Evolutionary conservation across 2,329 filamentous ascomycete genomes (phyloP), one percentile per base, ranked within the genome.

Genomic region (Periglandula ipomoeae): DNA sequence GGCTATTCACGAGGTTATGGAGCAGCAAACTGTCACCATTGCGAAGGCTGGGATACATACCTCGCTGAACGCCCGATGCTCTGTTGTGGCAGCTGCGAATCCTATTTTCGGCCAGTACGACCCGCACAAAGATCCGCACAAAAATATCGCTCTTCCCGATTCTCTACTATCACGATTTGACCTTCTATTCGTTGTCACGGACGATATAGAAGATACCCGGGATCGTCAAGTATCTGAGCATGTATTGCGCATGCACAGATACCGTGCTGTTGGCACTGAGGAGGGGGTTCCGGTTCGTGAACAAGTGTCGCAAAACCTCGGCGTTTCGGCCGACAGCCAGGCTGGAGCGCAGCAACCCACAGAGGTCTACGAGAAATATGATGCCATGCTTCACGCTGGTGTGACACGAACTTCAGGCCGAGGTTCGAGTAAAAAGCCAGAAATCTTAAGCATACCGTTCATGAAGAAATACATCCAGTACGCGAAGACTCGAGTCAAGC

Each of bases 391-490:
- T 38, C 93, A 98, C 62, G 87, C 89, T 9, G 93, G 93, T 52
- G 88, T 96, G 42, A 88, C 83, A 6, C 69, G 88, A 15, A 88
- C 84, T 4, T 76, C 83, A 11, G 85, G 86, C 9, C 80, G 88
- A 35, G 87, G 87, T 10, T 71, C 84, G 23, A 81, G 81, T 57
- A 86, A 87, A 65, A 85, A 85, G 55, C 81, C 87, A 5, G 89
- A 96, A 65, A 87, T 98, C 13, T 74, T 98, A 47, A 95, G 87
- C 69, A 96, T 98, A 52, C 87, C 90, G 0, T 98, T 98, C 69
- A 89, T 98, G 74, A 98, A 98, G 73, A 98, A 98, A 70, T 98
- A 96, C 67, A 94, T 98, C 41, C 93, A 98, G 64, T 98, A 98
- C 66, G 89, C 93, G 55, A 98, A 98, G 72, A 86, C 81, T 32